phyloP scores from a whole-genome alignment of 768 basidiomycete species.

The Boletellus ananas region DNA sequence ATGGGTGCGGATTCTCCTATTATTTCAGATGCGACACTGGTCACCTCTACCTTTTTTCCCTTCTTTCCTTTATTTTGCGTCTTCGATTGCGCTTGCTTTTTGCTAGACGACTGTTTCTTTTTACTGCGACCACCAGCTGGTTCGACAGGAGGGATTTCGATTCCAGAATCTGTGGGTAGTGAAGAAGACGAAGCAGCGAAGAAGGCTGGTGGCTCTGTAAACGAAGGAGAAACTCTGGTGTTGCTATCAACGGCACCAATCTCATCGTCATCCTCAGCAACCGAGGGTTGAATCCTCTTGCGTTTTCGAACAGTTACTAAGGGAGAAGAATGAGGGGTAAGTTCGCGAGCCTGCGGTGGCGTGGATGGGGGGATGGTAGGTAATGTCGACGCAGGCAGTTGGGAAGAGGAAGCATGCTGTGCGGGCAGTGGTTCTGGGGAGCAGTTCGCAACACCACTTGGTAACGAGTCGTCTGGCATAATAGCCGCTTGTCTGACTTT shows the following conservation, averaged over 20 bases:
- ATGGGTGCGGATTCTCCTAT: slow-evolving; percentile 3
- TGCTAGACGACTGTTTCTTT: slow-evolving; percentile 13
- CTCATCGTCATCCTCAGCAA: slow-evolving; percentile 12
- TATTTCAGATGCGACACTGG: slow-evolving; percentile 6
- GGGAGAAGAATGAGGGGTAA: slow-evolving; percentile 26
- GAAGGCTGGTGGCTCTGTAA: slow-evolving; percentile 40
- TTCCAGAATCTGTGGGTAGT: slow-evolving; percentile 23
- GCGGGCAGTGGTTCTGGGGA: slow-evolving; percentile 34
- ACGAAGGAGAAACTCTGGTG: neutral
- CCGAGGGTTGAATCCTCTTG: slow-evolving; percentile 15
- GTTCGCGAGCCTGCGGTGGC: slow-evolving; percentile 21
- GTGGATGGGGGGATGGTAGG: slow-evolving; percentile 26
- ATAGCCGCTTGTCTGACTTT: slow-evolving; percentile 14
- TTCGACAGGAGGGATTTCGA: slow-evolving; percentile 21
- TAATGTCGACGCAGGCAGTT: slow-evolving; percentile 33
- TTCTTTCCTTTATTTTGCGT: slow-evolving; percentile 22
- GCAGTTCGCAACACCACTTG: slow-evolving; percentile 4
- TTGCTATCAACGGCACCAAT: slow-evolving; percentile 9
- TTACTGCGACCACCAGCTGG: slow-evolving; percentile 4
- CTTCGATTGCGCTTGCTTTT: slow-evolving; percentile 24
- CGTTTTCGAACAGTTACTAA: slow-evolving; percentile 21
- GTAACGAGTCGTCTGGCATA: slow-evolving; percentile 18
- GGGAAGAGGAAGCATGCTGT: slow-evolving; percentile 22
- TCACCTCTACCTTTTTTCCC: slow-evolving; percentile 25
- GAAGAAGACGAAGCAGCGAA: slow-evolving; percentile 46